Percentiles rank a stretch among this genome's conserved stretches.
phyloP scores from a whole-genome alignment of 2,329 filamentous ascomycete genomes.

The Xylaria multiplex region DNA sequence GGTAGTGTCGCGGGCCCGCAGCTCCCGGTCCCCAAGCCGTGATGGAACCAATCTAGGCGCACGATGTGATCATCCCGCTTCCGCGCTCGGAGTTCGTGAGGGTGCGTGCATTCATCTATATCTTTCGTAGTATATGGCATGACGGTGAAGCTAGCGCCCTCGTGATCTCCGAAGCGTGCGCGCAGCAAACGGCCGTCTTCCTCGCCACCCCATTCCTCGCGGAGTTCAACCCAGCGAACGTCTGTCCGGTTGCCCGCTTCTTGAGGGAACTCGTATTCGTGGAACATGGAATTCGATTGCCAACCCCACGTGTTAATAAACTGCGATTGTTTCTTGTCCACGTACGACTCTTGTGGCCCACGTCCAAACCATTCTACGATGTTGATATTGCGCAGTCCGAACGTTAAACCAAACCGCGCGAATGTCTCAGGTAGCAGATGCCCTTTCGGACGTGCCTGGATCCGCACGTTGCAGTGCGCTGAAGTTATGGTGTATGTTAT shows the following conservation, averaged over 20 bases:
- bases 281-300: slow-evolving; percentile 62
- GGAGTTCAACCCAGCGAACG: slow-evolving; percentile 66
- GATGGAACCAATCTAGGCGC: slow-evolving; percentile 69
- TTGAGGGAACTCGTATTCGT: slow-evolving; percentile 74
- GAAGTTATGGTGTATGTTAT: slow-evolving; percentile 66
- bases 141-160: slow-evolving; percentile 66
- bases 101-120: slow-evolving; percentile 65
- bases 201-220: slow-evolving; percentile 46
- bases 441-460: slow-evolving; percentile 60
- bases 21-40: slow-evolving; percentile 70
- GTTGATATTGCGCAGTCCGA: slow-evolving; percentile 53
- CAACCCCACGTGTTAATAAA: slow-evolving; percentile 63
- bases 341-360: slow-evolving; percentile 73
- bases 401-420: slow-evolving; percentile 70
- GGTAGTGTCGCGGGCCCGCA: slow-evolving; percentile 68
- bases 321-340: slow-evolving; percentile 72
- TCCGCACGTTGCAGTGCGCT: slow-evolving; percentile 59
- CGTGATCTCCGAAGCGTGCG: slow-evolving; percentile 57
- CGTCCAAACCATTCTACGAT: slow-evolving; percentile 72
- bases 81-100: slow-evolving; percentile 65
- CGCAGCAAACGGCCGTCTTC: slow-evolving; percentile 52
- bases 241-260: slow-evolving; percentile 74
- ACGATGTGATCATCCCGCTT: slow-evolving; percentile 63
- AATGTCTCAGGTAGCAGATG: slow-evolving; percentile 64
- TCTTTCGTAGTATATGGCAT: slow-evolving; percentile 65